Evolutionary conservation across 2,329 filamentous ascomycete species (phyloP).

Genomic region (Fusarium torreyae): DNA sequence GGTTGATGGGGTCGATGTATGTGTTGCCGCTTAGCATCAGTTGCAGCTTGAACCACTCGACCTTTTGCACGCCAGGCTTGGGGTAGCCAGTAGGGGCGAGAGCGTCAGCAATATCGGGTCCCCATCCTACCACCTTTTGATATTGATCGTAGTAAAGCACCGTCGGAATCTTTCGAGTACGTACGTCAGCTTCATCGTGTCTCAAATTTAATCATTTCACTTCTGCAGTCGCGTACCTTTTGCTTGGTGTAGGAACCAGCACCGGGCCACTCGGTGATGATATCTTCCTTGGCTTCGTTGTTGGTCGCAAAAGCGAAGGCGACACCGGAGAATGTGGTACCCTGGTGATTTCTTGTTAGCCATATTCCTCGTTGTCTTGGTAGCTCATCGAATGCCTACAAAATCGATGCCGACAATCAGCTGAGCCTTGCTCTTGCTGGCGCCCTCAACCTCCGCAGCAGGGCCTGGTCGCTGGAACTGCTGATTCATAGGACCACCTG

Average conservation of each 20-base stretch:
- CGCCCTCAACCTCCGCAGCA: constrained; percentile 85
- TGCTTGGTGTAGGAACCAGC: constrained; percentile 98
- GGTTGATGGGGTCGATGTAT: constrained; percentile 98
- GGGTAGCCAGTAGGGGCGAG: constrained; percentile 97
- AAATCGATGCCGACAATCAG: constrained; percentile 99
- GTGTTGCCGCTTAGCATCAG: constrained; percentile 99
- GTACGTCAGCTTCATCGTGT: constrained; percentile 25
- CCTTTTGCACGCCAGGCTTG: constrained; percentile 97
- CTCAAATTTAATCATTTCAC: neutral
- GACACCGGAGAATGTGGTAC: constrained; percentile 97
- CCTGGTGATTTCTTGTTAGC: constrained; percentile 65
- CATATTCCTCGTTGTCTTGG: constrained; percentile 6
- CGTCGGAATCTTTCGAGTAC: constrained; percentile 82
- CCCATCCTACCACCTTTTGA: constrained; percentile 99
- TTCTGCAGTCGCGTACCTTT: constrained; percentile 74
- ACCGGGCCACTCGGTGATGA: constrained; percentile 99
- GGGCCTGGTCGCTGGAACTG: constrained; percentile 63
- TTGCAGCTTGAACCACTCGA: constrained; percentile 99
- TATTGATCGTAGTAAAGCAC: constrained; percentile 99
- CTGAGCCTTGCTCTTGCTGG: constrained; percentile 92
- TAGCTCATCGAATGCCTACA: constrained; percentile 67
- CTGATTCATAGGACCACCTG: constrained; percentile 58
- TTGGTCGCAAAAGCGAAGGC: constrained; percentile 98
- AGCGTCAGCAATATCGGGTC: constrained; percentile 96
- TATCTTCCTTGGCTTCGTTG: constrained; percentile 97